A percentile compares a stretch with the other conserved stretches of the same genome.
These are phyloP conservation scores for Chlorella sp. DNA, from an alignment of 139 green algal species.

Conservation along the genomic window DNA sequence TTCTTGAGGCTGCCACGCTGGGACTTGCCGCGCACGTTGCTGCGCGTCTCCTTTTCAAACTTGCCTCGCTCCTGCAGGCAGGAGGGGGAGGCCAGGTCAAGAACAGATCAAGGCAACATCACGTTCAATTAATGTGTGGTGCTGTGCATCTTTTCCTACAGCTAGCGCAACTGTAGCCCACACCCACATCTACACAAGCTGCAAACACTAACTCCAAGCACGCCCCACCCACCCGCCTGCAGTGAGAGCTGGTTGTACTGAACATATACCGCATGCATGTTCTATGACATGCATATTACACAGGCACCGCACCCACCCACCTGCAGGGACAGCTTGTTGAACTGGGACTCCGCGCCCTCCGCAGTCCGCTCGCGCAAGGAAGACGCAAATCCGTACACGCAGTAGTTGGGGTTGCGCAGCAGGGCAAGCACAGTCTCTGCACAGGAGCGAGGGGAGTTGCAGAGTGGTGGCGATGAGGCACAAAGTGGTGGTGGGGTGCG, in stretches of 20 bases:
- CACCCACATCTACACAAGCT: no score
- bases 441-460: background rate
- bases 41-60: slow-evolving; percentile 93
- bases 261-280: no score
- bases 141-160: no score
- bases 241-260: no score
- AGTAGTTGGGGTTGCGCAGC: slow-evolving; percentile 91
- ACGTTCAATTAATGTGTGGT: no score
- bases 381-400: slow-evolving; percentile 73
- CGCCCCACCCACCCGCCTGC: no score
- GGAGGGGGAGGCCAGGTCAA: no score
- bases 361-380: slow-evolving; percentile 35
- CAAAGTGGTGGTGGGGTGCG: background rate
- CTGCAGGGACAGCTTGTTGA: slow-evolving; percentile 77
- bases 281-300: no score
- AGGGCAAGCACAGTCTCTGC: slow-evolving; percentile 90
- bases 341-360: slow-evolving; percentile 72
- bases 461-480: background rate
- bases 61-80: slow-evolving; percentile 72
- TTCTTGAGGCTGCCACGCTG: slow-evolving; percentile 10
- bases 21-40: slow-evolving; percentile 82
- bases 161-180: no score
- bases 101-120: no score
- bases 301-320: slow-evolving; percentile 44
- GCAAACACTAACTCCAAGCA: no score